Evolutionary conservation across 2,329 filamentous ascomycete genomes (phyloP).

Genomic region (Colletotrichum sp.): DNA sequence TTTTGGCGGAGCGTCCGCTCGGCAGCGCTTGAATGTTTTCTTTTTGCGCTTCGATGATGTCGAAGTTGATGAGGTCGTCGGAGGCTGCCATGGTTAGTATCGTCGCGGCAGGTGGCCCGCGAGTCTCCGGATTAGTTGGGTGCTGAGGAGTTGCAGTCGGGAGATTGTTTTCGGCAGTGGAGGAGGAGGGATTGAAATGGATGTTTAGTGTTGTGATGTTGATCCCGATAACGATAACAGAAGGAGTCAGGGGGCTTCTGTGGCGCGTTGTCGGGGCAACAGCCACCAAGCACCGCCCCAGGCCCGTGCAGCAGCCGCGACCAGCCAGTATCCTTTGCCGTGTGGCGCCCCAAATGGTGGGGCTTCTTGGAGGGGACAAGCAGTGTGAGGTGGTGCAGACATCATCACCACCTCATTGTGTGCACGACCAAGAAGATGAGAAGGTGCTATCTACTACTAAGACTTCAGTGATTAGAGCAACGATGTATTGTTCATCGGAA

Average conservation of each 20-base stretch:
- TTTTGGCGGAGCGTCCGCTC: constrained; percentile 84
- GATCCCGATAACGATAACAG: constrained; percentile 22
- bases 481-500: neutral
- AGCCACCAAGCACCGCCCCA: neutral
- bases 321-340: neutral
- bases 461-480: neutral
- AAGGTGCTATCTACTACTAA: neutral
- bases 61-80: constrained; percentile 73
- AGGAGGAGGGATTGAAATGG: neutral
- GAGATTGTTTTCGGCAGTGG: neutral
- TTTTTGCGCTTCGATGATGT: constrained; percentile 94
- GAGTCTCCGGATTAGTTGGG: constrained; percentile 10
- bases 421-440: neutral
- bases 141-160: constrained; percentile 1
- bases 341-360: neutral
- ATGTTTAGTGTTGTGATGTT: constrained; percentile 19
- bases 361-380: neutral
- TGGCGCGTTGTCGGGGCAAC: constrained; percentile 25
- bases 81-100: constrained; percentile 49
- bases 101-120: constrained; percentile 11
- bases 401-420: neutral
- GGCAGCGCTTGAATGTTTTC: constrained; percentile 97
- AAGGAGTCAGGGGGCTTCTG: neutral
- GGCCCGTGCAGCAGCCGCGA: neutral
- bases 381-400: no score